Conservation (phyloP, 331 rosid species). For the Rhamnella rubrinervis region DNA sequence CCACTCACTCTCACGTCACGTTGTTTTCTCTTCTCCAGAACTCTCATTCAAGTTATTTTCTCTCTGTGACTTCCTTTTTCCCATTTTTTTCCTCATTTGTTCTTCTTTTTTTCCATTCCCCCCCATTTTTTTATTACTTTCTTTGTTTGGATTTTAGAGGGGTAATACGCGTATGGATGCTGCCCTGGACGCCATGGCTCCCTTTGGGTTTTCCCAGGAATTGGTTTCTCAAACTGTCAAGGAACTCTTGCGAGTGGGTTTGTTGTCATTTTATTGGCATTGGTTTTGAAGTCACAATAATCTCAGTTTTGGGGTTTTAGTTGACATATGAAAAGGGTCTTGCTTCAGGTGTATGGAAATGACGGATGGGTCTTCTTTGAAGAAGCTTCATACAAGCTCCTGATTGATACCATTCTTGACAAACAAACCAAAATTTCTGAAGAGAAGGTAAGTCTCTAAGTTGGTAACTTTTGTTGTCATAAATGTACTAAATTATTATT, state of each 20-base stretch:
- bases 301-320: not conserved
- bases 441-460: conserved; percentile 26
- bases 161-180: conserved; percentile 53
- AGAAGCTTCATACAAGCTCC: conserved; percentile 47
- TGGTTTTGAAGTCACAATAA: conserved; percentile 5
- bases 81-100: not conserved
- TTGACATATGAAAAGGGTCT: conserved; percentile 10
- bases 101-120: too few species aligned
- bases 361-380: conserved; percentile 67
- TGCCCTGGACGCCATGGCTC: conserved; percentile 60
- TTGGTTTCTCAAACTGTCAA: conserved; percentile 33
- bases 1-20: not conserved
- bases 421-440: conserved; percentile 23
- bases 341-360: conserved; percentile 50
- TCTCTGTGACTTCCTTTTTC: not conserved
- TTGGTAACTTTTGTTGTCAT: not conserved
- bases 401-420: conserved; percentile 45
- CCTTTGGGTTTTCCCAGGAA: conserved; percentile 31
- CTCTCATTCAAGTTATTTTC: too few species aligned
- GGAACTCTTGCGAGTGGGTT: conserved; percentile 54
- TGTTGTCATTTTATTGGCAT: not conserved
- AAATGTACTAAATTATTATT: too few species aligned
- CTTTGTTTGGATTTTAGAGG: not conserved
- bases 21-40: conserved; percentile 3
- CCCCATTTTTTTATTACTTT: not conserved